Base-by-base conservation (phyloP, 345 rosid genomes). In the Eucalyptus curtisii region DNA sequence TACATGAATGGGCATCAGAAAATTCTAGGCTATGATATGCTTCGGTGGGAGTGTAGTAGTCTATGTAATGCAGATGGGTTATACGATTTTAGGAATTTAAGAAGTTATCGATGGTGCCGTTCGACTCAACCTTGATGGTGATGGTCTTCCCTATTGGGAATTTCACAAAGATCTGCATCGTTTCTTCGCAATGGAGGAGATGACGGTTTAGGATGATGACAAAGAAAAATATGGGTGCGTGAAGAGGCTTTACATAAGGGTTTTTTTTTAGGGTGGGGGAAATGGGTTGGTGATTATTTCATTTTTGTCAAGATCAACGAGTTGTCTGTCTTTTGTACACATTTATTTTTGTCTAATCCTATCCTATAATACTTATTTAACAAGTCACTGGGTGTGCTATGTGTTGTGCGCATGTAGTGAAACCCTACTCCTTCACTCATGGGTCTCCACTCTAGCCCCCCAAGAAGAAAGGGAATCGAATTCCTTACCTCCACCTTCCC, bases 361-460 rank as follows among this genome's bases (percentile, higher is more conserved):
- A 52, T 52, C 57, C 10, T 20, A 52, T 52, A 20, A 7, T 52
- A 52, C 25, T 52, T 52, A 52, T 7, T 52, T 52, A 52, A 52
- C 57, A 52, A 20, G 57, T 20, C 57, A 52, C 19, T 20, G 57
- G 10, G 57, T 52, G 5, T 52, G 57, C 10, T 52, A 44, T 44
- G 57, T 52, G 57, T 20, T 52, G 25, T 52, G 57, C 25, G 2
- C 25, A 52, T 8, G 25, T 52, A 52, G 25, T 10, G 10, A 52
- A 52, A 52, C 25, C 57, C 25, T 52, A 52, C 25, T 52, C 4
- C 57, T 52, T 20, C 57, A 52, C 25, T 52, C 57, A 19, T 52
- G 25, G 0, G 4, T 19, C 25, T 20, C 57, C 57, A 52, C 10
- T 8, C 57, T 20, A 20, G 25, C 25, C 57, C 0, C 10, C 0